Conservation (phyloP, 805 yeast species). For the Ogataea sp. region DNA sequence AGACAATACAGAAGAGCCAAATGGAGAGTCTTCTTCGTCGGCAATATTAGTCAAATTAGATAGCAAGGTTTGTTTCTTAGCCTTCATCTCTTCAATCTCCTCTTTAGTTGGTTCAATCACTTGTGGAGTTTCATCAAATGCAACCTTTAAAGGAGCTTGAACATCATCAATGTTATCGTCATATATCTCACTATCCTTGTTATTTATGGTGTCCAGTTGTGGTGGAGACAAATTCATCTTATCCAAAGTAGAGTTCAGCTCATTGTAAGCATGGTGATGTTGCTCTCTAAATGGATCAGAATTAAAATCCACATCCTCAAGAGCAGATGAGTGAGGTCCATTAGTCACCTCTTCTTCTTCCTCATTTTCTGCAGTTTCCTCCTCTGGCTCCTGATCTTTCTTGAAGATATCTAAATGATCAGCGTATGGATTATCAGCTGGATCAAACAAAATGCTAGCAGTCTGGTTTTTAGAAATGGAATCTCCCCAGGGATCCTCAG, state of each 20-base stretch:
- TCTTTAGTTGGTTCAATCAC: conserved; percentile 4
- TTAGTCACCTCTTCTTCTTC: conserved; percentile 9
- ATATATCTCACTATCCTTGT: conserved; percentile 3
- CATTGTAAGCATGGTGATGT: conserved; percentile 7
- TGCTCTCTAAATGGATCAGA: conserved; percentile 6
- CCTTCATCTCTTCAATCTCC: conserved; percentile 14
- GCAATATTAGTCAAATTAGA: conserved; percentile 35
- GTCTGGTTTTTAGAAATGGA: conserved; percentile 32
- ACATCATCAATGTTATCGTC: too few species aligned
- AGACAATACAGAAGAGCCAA: conserved; percentile 6
- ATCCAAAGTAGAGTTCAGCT: conserved; percentile 14
- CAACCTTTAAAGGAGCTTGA: conserved; percentile 1
- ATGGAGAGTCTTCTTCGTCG: conserved; percentile 9
- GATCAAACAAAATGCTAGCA: conserved; percentile 13
- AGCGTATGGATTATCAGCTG: conserved; percentile 15
- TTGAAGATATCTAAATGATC: conserved; percentile 11
- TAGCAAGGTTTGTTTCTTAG: conserved; percentile 29
- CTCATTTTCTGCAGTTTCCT: conserved; percentile 12
- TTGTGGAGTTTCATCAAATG: conserved; percentile 3
- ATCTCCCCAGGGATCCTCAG: conserved; percentile 43
- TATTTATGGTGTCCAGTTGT: conserved; percentile 1
- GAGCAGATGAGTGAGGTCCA: conserved; percentile 1
- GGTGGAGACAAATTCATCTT: conserved; percentile 9
- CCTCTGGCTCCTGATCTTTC: conserved; percentile 4
- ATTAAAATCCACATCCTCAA: conserved; percentile 15